A percentile compares a stretch with the other conserved stretches of the same genome.
Evolutionary conservation across 106 monocot genomes (phyloP).

Genomic region (Vanilla planifolia): DNA sequence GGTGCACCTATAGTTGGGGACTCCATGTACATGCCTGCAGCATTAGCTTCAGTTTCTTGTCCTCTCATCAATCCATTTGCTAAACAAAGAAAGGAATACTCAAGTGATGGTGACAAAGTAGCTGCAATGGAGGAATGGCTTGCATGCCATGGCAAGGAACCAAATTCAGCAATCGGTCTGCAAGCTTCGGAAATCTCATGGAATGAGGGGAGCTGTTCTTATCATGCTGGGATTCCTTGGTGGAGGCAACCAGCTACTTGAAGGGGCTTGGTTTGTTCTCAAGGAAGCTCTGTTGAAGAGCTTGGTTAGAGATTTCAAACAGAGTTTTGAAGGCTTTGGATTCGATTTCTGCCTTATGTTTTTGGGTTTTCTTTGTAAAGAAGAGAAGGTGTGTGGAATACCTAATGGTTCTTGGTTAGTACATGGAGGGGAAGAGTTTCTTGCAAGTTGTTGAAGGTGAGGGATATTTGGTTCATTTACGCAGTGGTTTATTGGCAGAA

Average conservation of each 20-base stretch:
- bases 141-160: conserved; percentile 74
- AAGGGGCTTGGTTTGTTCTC: no score
- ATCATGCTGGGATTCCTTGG: conserved; percentile 69
- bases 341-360: no score
- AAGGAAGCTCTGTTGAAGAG: no score
- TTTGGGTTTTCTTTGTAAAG: no score
- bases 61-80: conserved; percentile 73
- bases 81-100: conserved; percentile 9
- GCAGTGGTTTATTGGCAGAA: no score
- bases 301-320: no score
- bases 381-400: no score
- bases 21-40: conserved; percentile 84
- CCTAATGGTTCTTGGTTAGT: no score
- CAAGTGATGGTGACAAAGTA: conserved; percentile 28
- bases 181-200: conserved; percentile 89
- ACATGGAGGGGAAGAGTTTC: no score
- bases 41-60: conserved; percentile 33
- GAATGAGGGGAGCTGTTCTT: conserved; percentile 49
- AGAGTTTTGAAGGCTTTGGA: no score
- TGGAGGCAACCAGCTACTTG: conserved; percentile 44
- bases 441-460: no score
- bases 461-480: no score
- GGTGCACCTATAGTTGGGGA: conserved; percentile 86
- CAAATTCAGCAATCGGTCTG: conserved; percentile 67
- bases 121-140: conserved; percentile 61